These are phyloP conservation scores for Fusarium stilboides DNA, from an alignment of 2,329 filamentous ascomycete genomes.

Conservation along the genomic window DNA sequence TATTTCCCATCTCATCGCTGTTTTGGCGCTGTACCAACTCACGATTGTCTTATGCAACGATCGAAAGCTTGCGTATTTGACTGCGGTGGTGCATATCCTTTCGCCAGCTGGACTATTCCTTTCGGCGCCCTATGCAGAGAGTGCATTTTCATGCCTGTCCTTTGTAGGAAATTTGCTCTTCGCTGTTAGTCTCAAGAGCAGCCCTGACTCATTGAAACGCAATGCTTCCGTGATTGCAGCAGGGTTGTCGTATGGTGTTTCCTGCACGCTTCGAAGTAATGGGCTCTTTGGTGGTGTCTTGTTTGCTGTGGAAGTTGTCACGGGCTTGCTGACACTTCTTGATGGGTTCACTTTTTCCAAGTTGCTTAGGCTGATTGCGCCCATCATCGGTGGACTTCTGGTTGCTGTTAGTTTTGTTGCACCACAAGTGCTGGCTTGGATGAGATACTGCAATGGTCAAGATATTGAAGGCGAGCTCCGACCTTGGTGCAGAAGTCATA, in stretches of 20 bases:
- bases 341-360: slow-evolving; percentile 53
- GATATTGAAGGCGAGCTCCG: slow-evolving; percentile 57
- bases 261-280: slow-evolving; percentile 85
- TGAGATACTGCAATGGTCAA: slow-evolving; percentile 72
- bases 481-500: slow-evolving; percentile 80
- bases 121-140: slow-evolving; percentile 87
- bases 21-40: slow-evolving; percentile 79
- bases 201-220: slow-evolving; percentile 49
- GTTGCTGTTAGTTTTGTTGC: slow-evolving; percentile 77
- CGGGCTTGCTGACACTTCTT: slow-evolving; percentile 51
- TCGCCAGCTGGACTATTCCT: slow-evolving; percentile 93
- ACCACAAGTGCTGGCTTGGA: slow-evolving; percentile 84
- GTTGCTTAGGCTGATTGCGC: slow-evolving; percentile 68
- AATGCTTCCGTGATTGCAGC: slow-evolving; percentile 71
- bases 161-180: slow-evolving; percentile 82
- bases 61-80: slow-evolving; percentile 73
- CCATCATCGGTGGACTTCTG: slow-evolving; percentile 76
- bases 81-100: slow-evolving; percentile 83
- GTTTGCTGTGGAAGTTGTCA: slow-evolving; percentile 75
- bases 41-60: slow-evolving; percentile 69
- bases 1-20: slow-evolving; percentile 81
- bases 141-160: slow-evolving; percentile 82
- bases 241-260: slow-evolving; percentile 78
- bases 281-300: slow-evolving; percentile 86
- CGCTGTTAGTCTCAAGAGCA: slow-evolving; percentile 60